phyloP scores from a whole-genome alignment of 768 basidiomycete genomes.

The Mycena kentingensis region DNA sequence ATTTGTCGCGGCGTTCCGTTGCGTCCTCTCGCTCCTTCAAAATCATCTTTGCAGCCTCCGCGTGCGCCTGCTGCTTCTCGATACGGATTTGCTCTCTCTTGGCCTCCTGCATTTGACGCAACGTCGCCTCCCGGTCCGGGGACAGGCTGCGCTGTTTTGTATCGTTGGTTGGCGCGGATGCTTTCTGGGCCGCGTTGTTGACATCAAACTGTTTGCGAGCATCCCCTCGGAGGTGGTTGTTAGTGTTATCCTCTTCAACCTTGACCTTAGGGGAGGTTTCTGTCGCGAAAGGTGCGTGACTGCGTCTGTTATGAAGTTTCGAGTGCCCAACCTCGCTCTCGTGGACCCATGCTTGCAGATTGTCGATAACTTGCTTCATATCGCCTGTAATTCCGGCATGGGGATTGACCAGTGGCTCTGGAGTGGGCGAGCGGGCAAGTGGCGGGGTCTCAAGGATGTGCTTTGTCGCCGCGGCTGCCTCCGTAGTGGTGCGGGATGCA shows the following conservation, averaged over 20 bases:
- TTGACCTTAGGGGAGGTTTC: too few species aligned
- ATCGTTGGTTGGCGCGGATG: too few species aligned
- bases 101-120: conserved; percentile 33
- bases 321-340: conserved; percentile 16
- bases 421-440: conserved; percentile 7
- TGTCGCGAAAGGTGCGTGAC: too few species aligned
- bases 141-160: too few species aligned
- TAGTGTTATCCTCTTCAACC: background rate
- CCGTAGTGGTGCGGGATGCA: conserved; percentile 11
- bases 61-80: conserved; percentile 32
- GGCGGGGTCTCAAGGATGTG: conserved; percentile 14
- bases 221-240: too few species aligned
- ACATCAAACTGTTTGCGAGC: too few species aligned
- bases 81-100: conserved; percentile 32
- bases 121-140: conserved; percentile 33
- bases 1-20: conserved; percentile 15
- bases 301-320: too few species aligned
- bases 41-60: conserved; percentile 32
- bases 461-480: conserved; percentile 19
- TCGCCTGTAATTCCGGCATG: conserved; percentile 11
- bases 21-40: conserved; percentile 29
- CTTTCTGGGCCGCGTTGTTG: too few species aligned
- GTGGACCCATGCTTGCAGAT: conserved; percentile 12
- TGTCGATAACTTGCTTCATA: conserved; percentile 17
- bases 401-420: conserved; percentile 11